These are phyloP conservation scores for Lactarius vividus DNA, from an alignment of 768 basidiomycete species.

Conservation along the genomic window DNA sequence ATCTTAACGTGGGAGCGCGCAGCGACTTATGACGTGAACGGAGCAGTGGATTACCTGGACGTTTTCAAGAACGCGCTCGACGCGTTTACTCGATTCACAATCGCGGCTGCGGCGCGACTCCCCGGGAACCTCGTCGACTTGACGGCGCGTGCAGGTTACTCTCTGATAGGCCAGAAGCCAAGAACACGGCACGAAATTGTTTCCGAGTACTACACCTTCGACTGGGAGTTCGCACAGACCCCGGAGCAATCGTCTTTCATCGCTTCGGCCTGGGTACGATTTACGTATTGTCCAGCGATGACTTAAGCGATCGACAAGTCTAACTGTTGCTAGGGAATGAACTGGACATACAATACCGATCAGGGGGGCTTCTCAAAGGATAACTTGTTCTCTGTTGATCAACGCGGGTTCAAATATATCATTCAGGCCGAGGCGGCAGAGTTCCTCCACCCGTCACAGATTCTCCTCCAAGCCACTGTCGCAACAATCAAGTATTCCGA, in stretches of 20 bases:
- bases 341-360: conserved; percentile 44
- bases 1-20: background rate
- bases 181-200: conserved; percentile 45
- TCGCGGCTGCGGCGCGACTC: conserved; percentile 44
- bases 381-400: conserved; percentile 47
- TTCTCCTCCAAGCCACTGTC: conserved; percentile 51
- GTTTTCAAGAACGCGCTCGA: conserved; percentile 41
- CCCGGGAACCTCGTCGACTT: conserved; percentile 44
- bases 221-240: conserved; percentile 51
- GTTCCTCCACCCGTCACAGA: conserved; percentile 47
- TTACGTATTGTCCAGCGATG: background rate
- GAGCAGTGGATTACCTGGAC: conserved; percentile 47
- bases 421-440: conserved; percentile 53
- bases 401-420: conserved; percentile 56
- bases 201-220: conserved; percentile 56
- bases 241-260: conserved; percentile 56
- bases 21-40: conserved; percentile 52
- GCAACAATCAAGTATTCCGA: conserved; percentile 35
- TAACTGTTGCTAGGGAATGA: conserved; percentile 46
- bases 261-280: conserved; percentile 53
- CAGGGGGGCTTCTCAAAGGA: conserved; percentile 54
- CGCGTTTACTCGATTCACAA: conserved; percentile 39
- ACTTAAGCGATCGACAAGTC: background rate
- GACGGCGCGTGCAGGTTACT: conserved; percentile 49
- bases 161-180: conserved; percentile 46